A percentile compares a stretch with the other conserved stretches of the same genome.
These are phyloP conservation scores for Myxozyma udenii DNA, from an alignment of 805 yeast genomes.

Conservation along the genomic window DNA sequence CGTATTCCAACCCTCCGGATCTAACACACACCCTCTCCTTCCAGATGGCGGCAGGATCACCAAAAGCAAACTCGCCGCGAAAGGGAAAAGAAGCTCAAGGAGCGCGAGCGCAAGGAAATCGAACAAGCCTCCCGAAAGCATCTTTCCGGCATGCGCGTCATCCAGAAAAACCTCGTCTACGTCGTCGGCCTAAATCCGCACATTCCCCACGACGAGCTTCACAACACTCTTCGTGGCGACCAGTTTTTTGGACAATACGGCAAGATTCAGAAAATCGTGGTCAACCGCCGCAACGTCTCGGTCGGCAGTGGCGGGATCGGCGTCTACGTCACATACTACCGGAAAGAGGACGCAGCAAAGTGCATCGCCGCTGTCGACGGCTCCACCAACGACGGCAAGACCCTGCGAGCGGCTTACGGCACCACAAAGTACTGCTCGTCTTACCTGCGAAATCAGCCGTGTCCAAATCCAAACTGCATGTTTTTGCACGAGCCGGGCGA, in stretches of 20 bases:
- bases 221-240: slow-evolving; percentile 76
- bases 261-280: slow-evolving; percentile 87
- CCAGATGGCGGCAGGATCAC: slow-evolving; percentile 66
- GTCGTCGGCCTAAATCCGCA: slow-evolving; percentile 93
- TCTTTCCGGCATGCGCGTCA: slow-evolving; percentile 95
- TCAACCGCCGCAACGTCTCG: slow-evolving; percentile 66
- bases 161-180: slow-evolving; percentile 93
- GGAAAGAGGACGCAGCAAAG: slow-evolving; percentile 90
- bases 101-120: slow-evolving; percentile 86
- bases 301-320: slow-evolving; percentile 77
- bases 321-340: slow-evolving; percentile 89
- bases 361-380: slow-evolving; percentile 93
- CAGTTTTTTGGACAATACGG: slow-evolving; percentile 99
- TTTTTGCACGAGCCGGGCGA: slow-evolving; percentile 99
- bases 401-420: slow-evolving; percentile 90
- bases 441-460: slow-evolving; percentile 87
- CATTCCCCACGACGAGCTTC: slow-evolving; percentile 79
- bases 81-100: slow-evolving; percentile 67
- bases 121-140: slow-evolving; percentile 71
- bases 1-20: background rate
- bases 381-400: slow-evolving; percentile 84
- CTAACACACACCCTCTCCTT: background rate
- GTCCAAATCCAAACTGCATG: slow-evolving; percentile 99
- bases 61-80: slow-evolving; percentile 76
- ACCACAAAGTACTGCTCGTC: slow-evolving; percentile 98